A percentile compares a stretch with the other conserved stretches of the same genome.
Conservation (phyloP, 169 alveolate species). For the Cryptosporidium sp. region DNA sequence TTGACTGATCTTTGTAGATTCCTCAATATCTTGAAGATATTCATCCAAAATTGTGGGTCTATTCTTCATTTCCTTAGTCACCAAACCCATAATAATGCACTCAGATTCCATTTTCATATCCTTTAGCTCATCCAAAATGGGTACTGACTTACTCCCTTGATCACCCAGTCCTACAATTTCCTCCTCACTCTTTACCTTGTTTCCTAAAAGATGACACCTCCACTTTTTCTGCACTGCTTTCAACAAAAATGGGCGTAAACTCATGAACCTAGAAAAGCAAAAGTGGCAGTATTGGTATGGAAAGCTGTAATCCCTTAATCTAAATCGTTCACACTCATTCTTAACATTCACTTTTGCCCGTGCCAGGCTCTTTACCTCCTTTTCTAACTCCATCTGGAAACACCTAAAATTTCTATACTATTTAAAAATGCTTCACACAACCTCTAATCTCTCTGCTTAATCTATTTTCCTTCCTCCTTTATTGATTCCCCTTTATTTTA, state of each 20-base stretch:
- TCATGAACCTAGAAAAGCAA: conserved; percentile 24
- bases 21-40: conserved; percentile 63
- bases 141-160: not conserved
- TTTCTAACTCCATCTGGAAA: not conserved
- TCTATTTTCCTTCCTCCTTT: not conserved
- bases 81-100: conserved; percentile 38
- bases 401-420: not conserved
- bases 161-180: not conserved
- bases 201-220: not conserved
- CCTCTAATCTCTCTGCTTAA: not conserved
- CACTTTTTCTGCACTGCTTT: conserved; percentile 9
- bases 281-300: conserved; percentile 55
- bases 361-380: not conserved
- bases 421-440: not conserved
- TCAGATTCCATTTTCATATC: conserved; percentile 37
- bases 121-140: conserved; percentile 23
- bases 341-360: conserved; percentile 12
- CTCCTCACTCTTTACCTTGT: not conserved
- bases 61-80: conserved; percentile 53
- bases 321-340: conserved; percentile 72
- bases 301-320: conserved; percentile 21
- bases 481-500: not conserved
- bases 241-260: conserved; percentile 43
- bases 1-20: not conserved
- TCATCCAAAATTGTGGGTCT: conserved; percentile 65